Evolutionary conservation across 352 stramenopile genomes (phyloP), one percentile per base, ranked within the genome.

Genomic region (Bremia lactucae): DNA sequence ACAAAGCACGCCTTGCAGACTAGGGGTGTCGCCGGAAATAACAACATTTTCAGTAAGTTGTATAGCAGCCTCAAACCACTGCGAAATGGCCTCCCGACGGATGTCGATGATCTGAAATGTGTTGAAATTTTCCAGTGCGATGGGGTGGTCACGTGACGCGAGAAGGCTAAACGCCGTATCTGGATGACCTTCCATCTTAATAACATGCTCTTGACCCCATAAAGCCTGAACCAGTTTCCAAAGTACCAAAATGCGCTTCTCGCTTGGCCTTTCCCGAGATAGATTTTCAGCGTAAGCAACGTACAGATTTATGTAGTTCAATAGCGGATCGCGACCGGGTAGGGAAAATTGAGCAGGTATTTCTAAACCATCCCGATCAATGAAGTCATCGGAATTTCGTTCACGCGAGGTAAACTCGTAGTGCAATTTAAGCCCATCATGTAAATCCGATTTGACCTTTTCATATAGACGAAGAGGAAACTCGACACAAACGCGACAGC

Each of bases 221-320:
- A 90, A 52, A 31, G 78, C 69, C 35, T 78, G 66, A 9, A 90
- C 55, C 8, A 90, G 49, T 28, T 74, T 83, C 78, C 75, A 88
- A 3, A 88, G 31, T n/a, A 76, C 46, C 31, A 67, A 14, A 18
- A 29, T 54, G 14, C 36, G 38, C 49, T 58, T 61, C 34, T 62
- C 44, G 25, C 11, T 46, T 4, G 34, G 24, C 15, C 18, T 21
- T n/a, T 55, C 58, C 11, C 39, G 41, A 19, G 51, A 28, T 42
- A 33, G 49, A 7, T n/a, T 46, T 39, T 84, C 58, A 23, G 62
- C 68, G 31, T 72, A 68, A 15, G 46, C 51, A 4, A 79, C 64
- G 31, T 83, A 87, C 49, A 69, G 72, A 38, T 78, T 68, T 36
- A 87, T 51, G 37, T 70, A 83, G 6, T 41, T 59, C 42, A 85